Base-by-base conservation (phyloP, 2,329 filamentous ascomycete genomes). In the Fulvia fulva region DNA sequence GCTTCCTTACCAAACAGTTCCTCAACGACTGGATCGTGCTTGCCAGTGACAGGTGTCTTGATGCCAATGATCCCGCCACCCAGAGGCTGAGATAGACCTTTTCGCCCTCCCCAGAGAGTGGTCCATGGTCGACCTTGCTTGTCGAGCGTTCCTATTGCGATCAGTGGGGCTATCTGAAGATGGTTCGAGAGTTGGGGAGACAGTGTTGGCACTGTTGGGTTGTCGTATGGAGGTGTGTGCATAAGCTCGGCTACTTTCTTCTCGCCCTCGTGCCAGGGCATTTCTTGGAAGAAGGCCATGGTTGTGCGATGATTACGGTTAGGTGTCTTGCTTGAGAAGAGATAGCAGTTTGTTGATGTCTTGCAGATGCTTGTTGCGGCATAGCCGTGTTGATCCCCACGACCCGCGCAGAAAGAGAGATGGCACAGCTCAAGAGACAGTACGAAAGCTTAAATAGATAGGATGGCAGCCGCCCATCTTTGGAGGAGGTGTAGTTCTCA, bases 61-160 rank as follows among this genome's bases (percentile, higher is more conserved):
- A 91, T 76, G 1, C 84, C 88, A 3, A 95, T 77, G 9, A 90
- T 79, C 1, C 78, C 81, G 43, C 82, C 77, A 1, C 83, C 85
- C 0, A 92, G 75, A 0, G 84, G 81, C 50, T 81, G 78, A 0
- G 85, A 83, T 64, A 93, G 89, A 0, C 88, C 88, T 0, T 81
- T 73, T 58, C 86, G 78, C 16, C 90, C 90, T n/a, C 89, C 89
- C 84, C 88, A 88, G 7, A 95, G 62, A 0, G 88, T 88, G 16
- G 87, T 88, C 90, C 90, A 95, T 1, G 88, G 89, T 21, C 83
- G 77, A 1, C 81, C 81, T 21, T 84, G 68, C 2, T 75, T 72
- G 67, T 94, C 90, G 1, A 92, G 74, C 0, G 88, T 83, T 1
- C 90, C 90, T 19, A 95, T 74, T 0, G 89, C 89, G 14, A 94